phyloP scores from a whole-genome alignment of 2,329 filamentous ascomycete genomes.

The Sclerotinia borealis region DNA sequence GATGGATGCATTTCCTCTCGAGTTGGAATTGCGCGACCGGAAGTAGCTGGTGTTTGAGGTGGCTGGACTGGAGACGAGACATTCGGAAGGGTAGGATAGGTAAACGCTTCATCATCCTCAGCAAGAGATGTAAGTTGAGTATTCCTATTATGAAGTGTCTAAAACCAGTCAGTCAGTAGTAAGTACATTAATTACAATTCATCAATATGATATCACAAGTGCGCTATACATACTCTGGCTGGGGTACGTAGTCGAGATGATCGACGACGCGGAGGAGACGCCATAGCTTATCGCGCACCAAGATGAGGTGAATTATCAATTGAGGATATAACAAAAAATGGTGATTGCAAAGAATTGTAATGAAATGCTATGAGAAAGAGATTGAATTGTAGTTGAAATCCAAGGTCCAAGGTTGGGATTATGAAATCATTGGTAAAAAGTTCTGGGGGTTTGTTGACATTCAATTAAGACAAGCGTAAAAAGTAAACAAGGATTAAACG shows the following conservation, averaged over 20 bases:
- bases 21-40: slow-evolving; percentile 62
- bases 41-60: slow-evolving; percentile 54
- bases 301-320: background rate
- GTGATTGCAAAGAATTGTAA: background rate
- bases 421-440: background rate
- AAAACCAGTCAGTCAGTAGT: background rate
- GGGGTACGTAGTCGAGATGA: slow-evolving; percentile 32
- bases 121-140: slow-evolving; percentile 26
- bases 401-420: background rate
- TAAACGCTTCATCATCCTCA: slow-evolving; percentile 30
- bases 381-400: background rate
- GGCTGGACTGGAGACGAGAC: slow-evolving; percentile 24
- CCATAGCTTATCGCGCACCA: slow-evolving; percentile 10
- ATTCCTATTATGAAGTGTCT: slow-evolving; percentile 19
- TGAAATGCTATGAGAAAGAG: background rate
- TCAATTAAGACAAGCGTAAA: background rate
- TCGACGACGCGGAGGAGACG: slow-evolving; percentile 30
- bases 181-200: background rate
- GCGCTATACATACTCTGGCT: slow-evolving; percentile 25
- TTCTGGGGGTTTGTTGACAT: slow-evolving; percentile 11
- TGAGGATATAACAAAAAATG: background rate
- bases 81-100: slow-evolving; percentile 19
- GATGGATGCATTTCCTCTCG: slow-evolving; percentile 87
- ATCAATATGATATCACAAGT: background rate
- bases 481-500: slow-evolving; percentile 9